Percentiles rank a stretch among this genome's conserved stretches.
phyloP scores from a whole-genome alignment of 148 eudicot species.

The Rheum nobile region DNA sequence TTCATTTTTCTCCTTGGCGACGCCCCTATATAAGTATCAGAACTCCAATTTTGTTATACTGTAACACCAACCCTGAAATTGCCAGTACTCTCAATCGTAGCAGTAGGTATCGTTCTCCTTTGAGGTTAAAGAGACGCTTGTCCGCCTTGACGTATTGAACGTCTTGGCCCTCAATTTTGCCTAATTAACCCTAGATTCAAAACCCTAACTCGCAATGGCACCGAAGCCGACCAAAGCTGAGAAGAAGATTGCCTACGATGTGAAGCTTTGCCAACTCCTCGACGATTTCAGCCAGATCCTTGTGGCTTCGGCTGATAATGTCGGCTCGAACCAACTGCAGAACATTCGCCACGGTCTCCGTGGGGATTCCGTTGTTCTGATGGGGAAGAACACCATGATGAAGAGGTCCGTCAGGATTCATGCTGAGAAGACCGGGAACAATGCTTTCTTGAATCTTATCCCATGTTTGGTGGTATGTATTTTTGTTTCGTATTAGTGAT shows the following conservation, averaged over 20 bases:
- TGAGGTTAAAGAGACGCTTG: background rate
- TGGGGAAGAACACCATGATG: constrained; percentile 67
- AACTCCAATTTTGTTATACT: background rate
- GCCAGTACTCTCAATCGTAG: background rate
- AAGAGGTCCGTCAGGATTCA: constrained; percentile 31
- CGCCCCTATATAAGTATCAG: background rate
- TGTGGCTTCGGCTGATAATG: constrained; percentile 40
- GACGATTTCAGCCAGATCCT: constrained; percentile 30
- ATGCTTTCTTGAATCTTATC: constrained; percentile 10
- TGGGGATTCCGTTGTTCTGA: constrained; percentile 37
- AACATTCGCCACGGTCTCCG: constrained; percentile 37
- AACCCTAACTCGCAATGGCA: constrained; percentile 18
- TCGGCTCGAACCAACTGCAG: constrained; percentile 50
- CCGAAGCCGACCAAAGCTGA: constrained; percentile 20
- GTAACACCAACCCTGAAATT: background rate
- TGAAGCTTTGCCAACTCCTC: constrained; percentile 25
- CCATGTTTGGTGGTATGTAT: constrained; percentile 25
- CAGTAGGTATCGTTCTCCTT: background rate
- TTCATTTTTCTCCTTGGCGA: background rate
- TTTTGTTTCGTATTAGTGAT: background rate
- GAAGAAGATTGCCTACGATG: constrained; percentile 27
- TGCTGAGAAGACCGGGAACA: constrained; percentile 31
- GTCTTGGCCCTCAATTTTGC: constrained; percentile 5
- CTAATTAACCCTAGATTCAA: background rate
- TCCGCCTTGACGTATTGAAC: background rate